These are phyloP conservation scores for Alternaria ethzedia DNA, from an alignment of 2,329 filamentous ascomycete genomes.

Conservation along the genomic window DNA sequence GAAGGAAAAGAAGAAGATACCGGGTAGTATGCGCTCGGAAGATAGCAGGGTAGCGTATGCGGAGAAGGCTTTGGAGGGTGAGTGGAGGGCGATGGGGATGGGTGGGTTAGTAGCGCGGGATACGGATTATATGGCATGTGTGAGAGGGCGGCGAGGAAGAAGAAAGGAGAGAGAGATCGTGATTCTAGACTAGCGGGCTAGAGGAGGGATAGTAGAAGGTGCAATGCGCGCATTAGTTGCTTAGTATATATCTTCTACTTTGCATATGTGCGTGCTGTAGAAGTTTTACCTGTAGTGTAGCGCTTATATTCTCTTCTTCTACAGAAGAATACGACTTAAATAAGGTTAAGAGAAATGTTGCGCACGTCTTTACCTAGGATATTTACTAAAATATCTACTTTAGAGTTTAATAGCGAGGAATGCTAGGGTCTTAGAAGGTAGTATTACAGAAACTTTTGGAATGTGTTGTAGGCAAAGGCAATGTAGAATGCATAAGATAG, in stretches of 20 bases:
- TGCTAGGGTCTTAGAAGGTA: neutral
- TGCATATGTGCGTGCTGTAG: neutral
- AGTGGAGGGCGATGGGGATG: slow-evolving; percentile 18
- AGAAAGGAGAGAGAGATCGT: neutral
- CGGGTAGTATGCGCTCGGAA: slow-evolving; percentile 24
- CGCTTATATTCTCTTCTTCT: neutral
- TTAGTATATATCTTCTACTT: neutral
- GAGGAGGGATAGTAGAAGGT: neutral
- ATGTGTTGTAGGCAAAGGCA: neutral
- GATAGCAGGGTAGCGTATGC: slow-evolving; percentile 27
- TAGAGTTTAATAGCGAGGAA: neutral
- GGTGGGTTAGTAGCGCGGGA: neutral
- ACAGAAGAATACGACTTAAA: neutral
- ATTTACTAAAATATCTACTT: neutral
- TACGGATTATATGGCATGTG: neutral
- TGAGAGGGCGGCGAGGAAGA: neutral
- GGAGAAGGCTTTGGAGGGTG: slow-evolving; percentile 18
- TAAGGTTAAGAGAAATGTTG: neutral
- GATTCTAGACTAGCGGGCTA: neutral
- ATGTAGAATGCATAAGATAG: neutral
- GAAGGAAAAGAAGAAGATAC: neutral
- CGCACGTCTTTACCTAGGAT: neutral
- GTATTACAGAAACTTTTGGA: neutral
- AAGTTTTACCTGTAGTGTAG: neutral
- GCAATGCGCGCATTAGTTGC: neutral